Base-by-base conservation (phyloP, 371 early-diverging fungal species). In the Saksenaea vasiformis region DNA sequence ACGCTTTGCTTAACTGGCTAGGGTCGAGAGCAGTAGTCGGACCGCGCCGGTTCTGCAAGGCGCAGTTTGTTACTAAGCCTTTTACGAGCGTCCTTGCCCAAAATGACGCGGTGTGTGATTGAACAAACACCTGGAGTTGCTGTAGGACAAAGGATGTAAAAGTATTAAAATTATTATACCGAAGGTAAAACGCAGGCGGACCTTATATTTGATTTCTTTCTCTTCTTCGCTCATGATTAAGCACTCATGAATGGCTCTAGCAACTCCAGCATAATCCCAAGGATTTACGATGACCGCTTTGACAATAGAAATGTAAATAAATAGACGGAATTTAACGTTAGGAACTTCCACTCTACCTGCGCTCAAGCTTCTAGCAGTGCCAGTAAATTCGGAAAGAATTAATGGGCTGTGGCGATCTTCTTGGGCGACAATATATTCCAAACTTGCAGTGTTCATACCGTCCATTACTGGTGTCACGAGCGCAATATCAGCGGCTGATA, bases 361-460 rank as follows among this genome's bases (percentile, higher is more conserved):
- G 60, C 92, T 85, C 38, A 98, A 82, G 28, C 94, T 90, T 13
- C 94, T 93, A 7, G 97, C 93, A 2, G 98, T 95, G 10, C 98
- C 99, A 15, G 98, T 95, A 79, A 97, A 97, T 77, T 99, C 97
- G 58, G 93, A 92, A 54, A 99, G 76, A 19, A 99, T 94, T 47
- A 99, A 80, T 15, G 97, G 93, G 0, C 95, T 95, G 61, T 90
- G 81, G 60, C 91, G 91, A 38, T 94, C 91, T 57, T 94, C 92
- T 76, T 99, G 98, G 79, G 97, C 98, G 34, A 98, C 90, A 51
- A 99, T 87, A 77, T 94, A 99, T 77, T 99, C 99, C 64, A 98
- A 93, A 47, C 95, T 92, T 0, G 98, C 96, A 7, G 99, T 91
- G 78, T 99, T 99, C 99, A 99, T 99, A 39, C 99, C 99, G 72